Evolutionary conservation across 2,329 filamentous ascomycete species (phyloP).

Genomic region (Macrophomina tecta): DNA sequence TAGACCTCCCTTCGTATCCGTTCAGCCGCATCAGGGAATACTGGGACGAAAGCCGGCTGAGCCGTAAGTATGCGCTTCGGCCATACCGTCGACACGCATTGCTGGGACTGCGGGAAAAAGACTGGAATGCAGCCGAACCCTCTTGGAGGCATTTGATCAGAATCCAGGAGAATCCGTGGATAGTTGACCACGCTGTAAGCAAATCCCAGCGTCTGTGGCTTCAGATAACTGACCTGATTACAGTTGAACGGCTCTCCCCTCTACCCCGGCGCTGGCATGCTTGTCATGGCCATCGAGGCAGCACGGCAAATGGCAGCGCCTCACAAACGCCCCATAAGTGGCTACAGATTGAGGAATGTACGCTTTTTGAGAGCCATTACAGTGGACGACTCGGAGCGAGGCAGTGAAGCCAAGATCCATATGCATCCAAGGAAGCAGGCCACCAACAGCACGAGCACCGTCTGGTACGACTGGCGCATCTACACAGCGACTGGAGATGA

Average conservation of each 20-base stretch:
- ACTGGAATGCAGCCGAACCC: background rate
- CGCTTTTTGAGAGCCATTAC: background rate
- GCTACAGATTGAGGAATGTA: conserved; percentile 10
- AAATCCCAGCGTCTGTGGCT: conserved; percentile 29
- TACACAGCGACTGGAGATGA: background rate
- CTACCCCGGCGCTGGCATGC: conserved; percentile 40
- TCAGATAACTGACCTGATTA: too few species aligned
- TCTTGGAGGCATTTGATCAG: conserved; percentile 36
- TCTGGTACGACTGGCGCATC: conserved; percentile 6
- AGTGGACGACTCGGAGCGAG: conserved; percentile 21
- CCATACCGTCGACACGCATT: conserved; percentile 1
- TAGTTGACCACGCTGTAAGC: background rate
- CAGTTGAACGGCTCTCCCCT: conserved; percentile 29
- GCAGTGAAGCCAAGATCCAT: conserved; percentile 15
- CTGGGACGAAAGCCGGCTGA: conserved; percentile 33
- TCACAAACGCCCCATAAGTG: conserved; percentile 20
- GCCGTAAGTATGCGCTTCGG: conserved; percentile 28
- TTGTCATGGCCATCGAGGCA: conserved; percentile 41
- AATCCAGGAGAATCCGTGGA: conserved; percentile 27
- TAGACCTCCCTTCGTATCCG: conserved; percentile 40
- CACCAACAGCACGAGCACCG: background rate
- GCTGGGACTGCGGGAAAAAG: background rate
- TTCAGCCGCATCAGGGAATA: conserved; percentile 41
- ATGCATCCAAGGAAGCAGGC: background rate
- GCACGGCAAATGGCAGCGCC: conserved; percentile 15